Evolutionary conservation across 768 basidiomycete genomes (phyloP), one percentile per base, ranked within the genome.

Genomic region (Lactifluus echinatus): DNA sequence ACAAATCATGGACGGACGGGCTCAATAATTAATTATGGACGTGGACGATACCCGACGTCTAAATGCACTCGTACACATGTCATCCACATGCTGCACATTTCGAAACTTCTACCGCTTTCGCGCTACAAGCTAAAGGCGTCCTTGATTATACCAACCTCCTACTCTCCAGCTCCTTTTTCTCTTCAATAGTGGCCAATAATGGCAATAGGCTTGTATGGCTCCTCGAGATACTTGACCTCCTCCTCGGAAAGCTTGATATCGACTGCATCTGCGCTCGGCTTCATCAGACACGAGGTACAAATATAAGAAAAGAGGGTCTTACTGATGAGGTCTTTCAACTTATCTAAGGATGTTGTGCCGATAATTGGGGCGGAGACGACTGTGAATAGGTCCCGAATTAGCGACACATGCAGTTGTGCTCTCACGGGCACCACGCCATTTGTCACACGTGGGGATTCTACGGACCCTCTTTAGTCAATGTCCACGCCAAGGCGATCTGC

Each of bases 401-500:
- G 57, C 11, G 40, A 7, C 47, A 10, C 40, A 42, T 23, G 21
- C 23, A 28, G n/a, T 21, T 31, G n/a, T 52, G 7, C 34, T 15
- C 24, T 52, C 29, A 8, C 17, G 33, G 17, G 17, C 34, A 36
- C 33, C 24, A 10, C 3, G 36, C 17, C 19, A 19, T 4, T 10
- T 23, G 40, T 42, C 19, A 8, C n/a, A 36, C 19, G 36, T 11
- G 12, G 21, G 21, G n/a, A 17, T 24, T n/a, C 24, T 15, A 57
- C 61, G 49, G 33, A 73, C 66, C 57, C 54, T 71, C 53, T 59
- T 62, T 64, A 28, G 39, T 37, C 44, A 61, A 43, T 2, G 61
- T 62, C 75, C 75, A 76, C 10, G 72, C 73, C 4, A 74, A 45
- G 8, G 72, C 67, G 34, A 75, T 66, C 55, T 75, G 73, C 4